A percentile compares a stretch with the other conserved stretches of the same genome.
Conservation (phyloP, 345 rosid species). For the Corchorus capsularis region DNA sequence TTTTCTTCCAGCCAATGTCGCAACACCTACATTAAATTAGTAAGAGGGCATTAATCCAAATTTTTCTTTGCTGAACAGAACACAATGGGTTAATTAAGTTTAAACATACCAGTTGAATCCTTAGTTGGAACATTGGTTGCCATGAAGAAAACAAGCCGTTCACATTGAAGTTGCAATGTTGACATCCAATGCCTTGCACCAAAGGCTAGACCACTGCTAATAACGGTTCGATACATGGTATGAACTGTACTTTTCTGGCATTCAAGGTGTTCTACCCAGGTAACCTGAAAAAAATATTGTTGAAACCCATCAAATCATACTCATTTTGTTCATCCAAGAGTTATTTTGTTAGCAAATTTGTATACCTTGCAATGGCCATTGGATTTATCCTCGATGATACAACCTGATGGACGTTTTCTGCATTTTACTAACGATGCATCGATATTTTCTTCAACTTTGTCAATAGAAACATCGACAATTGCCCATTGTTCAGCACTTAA, state of each 20-base stretch:
- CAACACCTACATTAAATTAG: conserved; percentile 54
- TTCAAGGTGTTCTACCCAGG: conserved; percentile 93
- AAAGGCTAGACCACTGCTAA: conserved; percentile 84
- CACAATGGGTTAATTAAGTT: not conserved
- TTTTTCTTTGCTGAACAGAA: not conserved
- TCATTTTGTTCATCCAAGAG: too few species aligned
- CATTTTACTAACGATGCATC: conserved; percentile 86
- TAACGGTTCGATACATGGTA: conserved; percentile 70
- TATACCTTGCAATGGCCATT: conserved; percentile 91
- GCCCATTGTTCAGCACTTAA: conserved; percentile 88
- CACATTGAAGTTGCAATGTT: conserved; percentile 86
- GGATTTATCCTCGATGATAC: conserved; percentile 88
- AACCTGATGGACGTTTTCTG: conserved; percentile 93
- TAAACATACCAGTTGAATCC: conserved; percentile 74
- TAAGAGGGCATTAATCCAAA: not conserved
- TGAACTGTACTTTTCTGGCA: conserved; percentile 75
- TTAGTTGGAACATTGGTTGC: conserved; percentile 98
- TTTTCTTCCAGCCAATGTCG: conserved; percentile 93
- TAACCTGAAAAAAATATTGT: conserved; percentile 52
- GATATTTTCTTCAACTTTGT: conserved; percentile 76
- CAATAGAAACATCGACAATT: conserved; percentile 82
- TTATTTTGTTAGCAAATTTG: too few species aligned
- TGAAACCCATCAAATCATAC: too few species aligned
- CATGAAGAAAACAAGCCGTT: conserved; percentile 94
- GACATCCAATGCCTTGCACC: conserved; percentile 95